phyloP scores from a whole-genome alignment of 805 yeast species.

The Kuraishia borneana region DNA sequence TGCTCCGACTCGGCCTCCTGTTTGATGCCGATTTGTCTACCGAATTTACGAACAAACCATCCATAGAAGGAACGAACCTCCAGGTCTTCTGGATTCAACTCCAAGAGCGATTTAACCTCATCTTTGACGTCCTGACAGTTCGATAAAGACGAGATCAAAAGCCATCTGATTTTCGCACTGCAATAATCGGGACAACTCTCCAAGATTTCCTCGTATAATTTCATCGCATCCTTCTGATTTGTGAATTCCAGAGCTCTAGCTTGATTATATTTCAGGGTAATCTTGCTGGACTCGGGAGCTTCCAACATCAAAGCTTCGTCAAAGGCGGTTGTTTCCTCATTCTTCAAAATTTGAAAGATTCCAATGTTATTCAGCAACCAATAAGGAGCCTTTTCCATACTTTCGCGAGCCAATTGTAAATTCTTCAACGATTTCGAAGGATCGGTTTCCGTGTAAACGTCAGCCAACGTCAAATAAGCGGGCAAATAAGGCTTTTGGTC shows the following conservation, averaged over 20 bases:
- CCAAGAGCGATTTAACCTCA: constrained; percentile 45
- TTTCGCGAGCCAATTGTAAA: constrained; percentile 33
- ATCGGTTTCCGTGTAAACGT: constrained; percentile 57
- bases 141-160: constrained; percentile 47
- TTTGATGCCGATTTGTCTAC: constrained; percentile 36
- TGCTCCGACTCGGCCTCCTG: constrained; percentile 57
- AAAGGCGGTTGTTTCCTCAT: constrained; percentile 26
- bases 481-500: constrained; percentile 49
- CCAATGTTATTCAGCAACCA: constrained; percentile 77
- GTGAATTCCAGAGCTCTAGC: constrained; percentile 51
- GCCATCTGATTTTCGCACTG: constrained; percentile 62
- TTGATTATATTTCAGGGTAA: constrained; percentile 55
- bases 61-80: constrained; percentile 88
- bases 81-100: constrained; percentile 44
- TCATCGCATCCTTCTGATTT: constrained; percentile 17
- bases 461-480: constrained; percentile 61
- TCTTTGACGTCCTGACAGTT: constrained; percentile 36
- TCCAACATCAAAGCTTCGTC: constrained; percentile 15
- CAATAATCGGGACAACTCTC: constrained; percentile 55
- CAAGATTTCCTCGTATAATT: constrained; percentile 45
- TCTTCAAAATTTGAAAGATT: constrained; percentile 59
- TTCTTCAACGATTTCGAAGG: constrained; percentile 55
- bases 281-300: constrained; percentile 25
- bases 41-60: constrained; percentile 67
- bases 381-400: constrained; percentile 25